Percentiles rank a stretch among this genome's conserved stretches.
Evolutionary conservation across 768 basidiomycete species (phyloP).

Genomic region (Leccinum uliginosum): DNA sequence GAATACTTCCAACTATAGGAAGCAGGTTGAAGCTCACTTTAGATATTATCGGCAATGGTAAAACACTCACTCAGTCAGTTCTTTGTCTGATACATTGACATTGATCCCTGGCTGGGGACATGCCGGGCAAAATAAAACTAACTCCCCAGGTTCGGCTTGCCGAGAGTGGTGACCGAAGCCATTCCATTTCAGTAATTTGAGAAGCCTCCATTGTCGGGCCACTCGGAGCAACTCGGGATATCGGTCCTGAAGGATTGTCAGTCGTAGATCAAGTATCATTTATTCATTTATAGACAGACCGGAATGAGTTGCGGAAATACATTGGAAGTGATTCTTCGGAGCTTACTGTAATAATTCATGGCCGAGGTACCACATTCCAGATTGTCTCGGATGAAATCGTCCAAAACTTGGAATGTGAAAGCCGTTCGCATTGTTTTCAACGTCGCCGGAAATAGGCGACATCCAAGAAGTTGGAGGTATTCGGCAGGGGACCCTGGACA

Average conservation of each 20-base stretch:
- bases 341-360: conserved; percentile 7
- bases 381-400: neutral
- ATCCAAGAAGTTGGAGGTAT: neutral
- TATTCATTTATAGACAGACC: neutral
- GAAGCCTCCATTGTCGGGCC: conserved; percentile 12
- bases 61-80: too few relatives aligned
- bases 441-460: neutral
- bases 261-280: neutral
- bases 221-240: conserved; percentile 18
- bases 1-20: neutral
- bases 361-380: conserved; percentile 15
- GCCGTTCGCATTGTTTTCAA: neutral
- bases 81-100: too few relatives aligned
- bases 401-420: neutral
- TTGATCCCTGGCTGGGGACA: conserved; percentile 22
- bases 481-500: neutral
- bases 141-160: neutral
- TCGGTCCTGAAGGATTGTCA: conserved; percentile 1
- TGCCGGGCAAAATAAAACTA: conserved; percentile 17
- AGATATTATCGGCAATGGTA: too few relatives aligned
- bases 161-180: conserved; percentile 1
- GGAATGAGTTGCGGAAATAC: conserved; percentile 2
- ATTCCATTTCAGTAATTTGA: conserved; percentile 21
- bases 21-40: too few relatives aligned
- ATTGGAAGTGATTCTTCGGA: neutral